These are phyloP conservation scores for Cyclotella cryptica DNA, from an alignment of 108 stramenopile species.

Conservation along the genomic window DNA sequence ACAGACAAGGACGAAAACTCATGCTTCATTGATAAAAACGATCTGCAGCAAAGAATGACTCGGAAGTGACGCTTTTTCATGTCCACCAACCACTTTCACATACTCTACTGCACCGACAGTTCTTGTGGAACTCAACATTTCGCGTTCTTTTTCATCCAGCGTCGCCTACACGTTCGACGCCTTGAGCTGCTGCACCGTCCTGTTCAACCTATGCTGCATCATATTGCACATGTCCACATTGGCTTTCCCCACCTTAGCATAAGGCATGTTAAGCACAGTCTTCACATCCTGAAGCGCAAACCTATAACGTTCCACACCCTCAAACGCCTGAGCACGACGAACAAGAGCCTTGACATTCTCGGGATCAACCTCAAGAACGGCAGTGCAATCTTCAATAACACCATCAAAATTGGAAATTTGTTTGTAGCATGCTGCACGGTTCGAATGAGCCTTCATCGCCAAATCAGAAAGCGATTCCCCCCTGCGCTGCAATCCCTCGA, in stretches of 20 bases:
- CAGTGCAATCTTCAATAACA: constrained; percentile 93
- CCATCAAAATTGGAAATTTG: constrained; percentile 99
- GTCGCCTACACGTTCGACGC: constrained; percentile 32
- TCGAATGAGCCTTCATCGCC: constrained; percentile 95
- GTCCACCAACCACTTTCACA: too few relatives aligned
- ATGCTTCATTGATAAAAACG: too few relatives aligned
- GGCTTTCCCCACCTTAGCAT: constrained; percentile 87
- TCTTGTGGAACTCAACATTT: too few relatives aligned
- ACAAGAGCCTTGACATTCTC: constrained; percentile 98
- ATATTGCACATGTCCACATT: constrained; percentile 93
- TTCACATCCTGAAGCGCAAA: constrained; percentile 98
- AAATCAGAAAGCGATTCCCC: constrained; percentile 72
- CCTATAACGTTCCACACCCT: constrained; percentile 95
- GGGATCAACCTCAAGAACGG: constrained; percentile 96
- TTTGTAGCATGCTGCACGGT: constrained; percentile 99
- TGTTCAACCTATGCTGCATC: constrained; percentile 95
- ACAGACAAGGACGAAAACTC: too few relatives aligned
- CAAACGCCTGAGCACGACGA: constrained; percentile 98
- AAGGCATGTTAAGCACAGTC: constrained; percentile 92
- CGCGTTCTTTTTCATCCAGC: too few relatives aligned
- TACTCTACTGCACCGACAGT: too few relatives aligned
- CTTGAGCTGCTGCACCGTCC: constrained; percentile 92
- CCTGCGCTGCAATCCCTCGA: constrained; percentile 81
- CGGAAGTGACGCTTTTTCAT: too few relatives aligned
- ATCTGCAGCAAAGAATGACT: too few relatives aligned